Percentiles rank a stretch among this genome's conserved stretches.
phyloP scores from a whole-genome alignment of 2,329 filamentous ascomycete genomes.

The Triangularia setosa region DNA sequence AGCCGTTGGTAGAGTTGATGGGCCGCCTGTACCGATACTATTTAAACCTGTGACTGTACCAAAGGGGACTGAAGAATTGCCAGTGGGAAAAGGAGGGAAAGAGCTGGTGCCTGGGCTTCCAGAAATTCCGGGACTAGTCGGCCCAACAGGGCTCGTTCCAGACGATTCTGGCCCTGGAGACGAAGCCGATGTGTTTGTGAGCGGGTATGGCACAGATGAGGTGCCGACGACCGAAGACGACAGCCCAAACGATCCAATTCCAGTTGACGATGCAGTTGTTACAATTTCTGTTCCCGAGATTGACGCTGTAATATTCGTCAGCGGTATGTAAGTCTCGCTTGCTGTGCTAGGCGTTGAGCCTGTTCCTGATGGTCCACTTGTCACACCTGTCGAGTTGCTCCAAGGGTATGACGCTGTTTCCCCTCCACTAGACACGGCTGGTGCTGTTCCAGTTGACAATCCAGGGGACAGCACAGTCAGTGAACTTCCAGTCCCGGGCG shows the following conservation, averaged over 20 bases:
- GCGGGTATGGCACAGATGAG: neutral
- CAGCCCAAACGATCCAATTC: neutral
- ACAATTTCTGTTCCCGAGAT: neutral
- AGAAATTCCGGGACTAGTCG: neutral
- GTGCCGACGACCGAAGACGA: neutral
- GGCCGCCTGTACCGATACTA: neutral
- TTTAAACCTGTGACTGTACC: neutral
- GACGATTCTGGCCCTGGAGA: neutral
- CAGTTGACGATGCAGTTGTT: neutral
- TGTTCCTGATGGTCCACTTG: neutral
- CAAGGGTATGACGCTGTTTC: neutral
- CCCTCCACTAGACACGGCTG: neutral
- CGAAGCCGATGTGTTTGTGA: neutral
- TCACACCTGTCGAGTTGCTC: neutral
- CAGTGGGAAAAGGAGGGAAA: neutral
- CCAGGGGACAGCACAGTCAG: neutral
- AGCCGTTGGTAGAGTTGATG: neutral
- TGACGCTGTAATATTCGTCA: neutral
- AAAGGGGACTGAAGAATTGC: neutral
- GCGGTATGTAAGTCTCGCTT: neutral
- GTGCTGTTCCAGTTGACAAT: neutral
- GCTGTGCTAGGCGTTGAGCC: neutral
- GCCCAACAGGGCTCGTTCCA: neutral
- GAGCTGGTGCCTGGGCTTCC: neutral
- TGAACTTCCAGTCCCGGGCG: neutral